phyloP scores from a whole-genome alignment of 345 rosid species.

The Anastatica hierochuntica region DNA sequence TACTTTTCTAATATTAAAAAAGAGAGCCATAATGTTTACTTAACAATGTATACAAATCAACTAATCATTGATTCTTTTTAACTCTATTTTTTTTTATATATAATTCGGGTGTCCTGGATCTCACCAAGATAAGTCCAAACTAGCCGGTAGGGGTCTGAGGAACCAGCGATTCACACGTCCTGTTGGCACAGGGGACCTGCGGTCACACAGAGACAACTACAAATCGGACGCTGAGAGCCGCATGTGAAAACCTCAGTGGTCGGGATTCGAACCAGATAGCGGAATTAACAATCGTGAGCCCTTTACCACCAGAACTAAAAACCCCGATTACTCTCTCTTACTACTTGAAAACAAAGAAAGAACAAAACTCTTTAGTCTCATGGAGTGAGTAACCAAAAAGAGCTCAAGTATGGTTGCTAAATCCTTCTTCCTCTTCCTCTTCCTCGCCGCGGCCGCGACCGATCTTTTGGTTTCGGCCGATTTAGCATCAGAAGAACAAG shows the following conservation, averaged over 20 bases:
- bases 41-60: conserved; percentile 25
- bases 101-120: no score
- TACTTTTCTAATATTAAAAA: conserved; percentile 1
- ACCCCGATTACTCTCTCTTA: conserved; percentile 14
- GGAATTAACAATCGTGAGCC: no score
- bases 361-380: background rate
- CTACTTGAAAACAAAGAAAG: background rate
- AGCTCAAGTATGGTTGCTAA: conserved; percentile 4
- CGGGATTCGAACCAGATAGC: no score
- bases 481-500: conserved; percentile 44
- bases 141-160: no score
- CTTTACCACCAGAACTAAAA: no score
- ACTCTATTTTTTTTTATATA: conserved; percentile 4
- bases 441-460: conserved; percentile 11
- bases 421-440: background rate
- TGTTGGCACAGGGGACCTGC: no score
- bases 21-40: conserved; percentile 22
- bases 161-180: no score
- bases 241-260: no score
- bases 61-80: conserved; percentile 22
- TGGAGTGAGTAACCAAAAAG: conserved; percentile 11
- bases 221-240: no score
- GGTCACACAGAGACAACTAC: no score
- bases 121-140: no score
- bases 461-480: conserved; percentile 25